Conservation (phyloP, 768 basidiomycete genomes). For the Amanita phalloides region DNA sequence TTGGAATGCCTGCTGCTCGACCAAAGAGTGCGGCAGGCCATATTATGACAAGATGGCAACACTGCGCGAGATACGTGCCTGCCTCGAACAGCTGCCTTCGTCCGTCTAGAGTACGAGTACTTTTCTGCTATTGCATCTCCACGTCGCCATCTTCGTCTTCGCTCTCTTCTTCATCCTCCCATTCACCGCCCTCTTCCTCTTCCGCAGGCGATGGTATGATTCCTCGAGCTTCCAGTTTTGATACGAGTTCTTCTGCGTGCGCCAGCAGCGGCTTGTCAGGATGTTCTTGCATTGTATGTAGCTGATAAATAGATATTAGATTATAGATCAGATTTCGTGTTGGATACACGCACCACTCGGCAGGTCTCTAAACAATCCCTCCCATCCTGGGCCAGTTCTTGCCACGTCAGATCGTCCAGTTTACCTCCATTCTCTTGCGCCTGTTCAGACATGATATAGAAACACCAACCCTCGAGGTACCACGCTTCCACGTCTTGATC, state of each 20-base stretch:
- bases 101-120: slow-evolving; percentile 1
- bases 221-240: slow-evolving; percentile 54
- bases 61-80: slow-evolving; percentile 20
- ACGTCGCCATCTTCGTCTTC: slow-evolving; percentile 54
- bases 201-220: slow-evolving; percentile 53
- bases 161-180: slow-evolving; percentile 65
- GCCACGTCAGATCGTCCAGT: slow-evolving; percentile 48
- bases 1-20: slow-evolving; percentile 26
- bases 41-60: slow-evolving; percentile 26
- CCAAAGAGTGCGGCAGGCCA: slow-evolving; percentile 18
- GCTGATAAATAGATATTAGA: slow-evolving; percentile 23
- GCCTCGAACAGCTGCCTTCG: slow-evolving; percentile 17
- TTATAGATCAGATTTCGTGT: not conserved
- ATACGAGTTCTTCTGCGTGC: slow-evolving; percentile 66
- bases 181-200: slow-evolving; percentile 40
- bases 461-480: slow-evolving; percentile 94
- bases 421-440: slow-evolving; percentile 45
- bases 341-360: slow-evolving; percentile 44
- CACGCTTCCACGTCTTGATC: slow-evolving; percentile 86
- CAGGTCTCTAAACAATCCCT: slow-evolving; percentile 80
- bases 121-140: slow-evolving; percentile 35
- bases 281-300: slow-evolving; percentile 63
- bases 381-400: slow-evolving; percentile 71
- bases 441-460: slow-evolving; percentile 73
- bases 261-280: slow-evolving; percentile 67